A percentile compares a stretch with the other conserved stretches of the same genome.
Conservation (phyloP, 352 stramenopile genomes). For the Pythium rishiriense region DNA sequence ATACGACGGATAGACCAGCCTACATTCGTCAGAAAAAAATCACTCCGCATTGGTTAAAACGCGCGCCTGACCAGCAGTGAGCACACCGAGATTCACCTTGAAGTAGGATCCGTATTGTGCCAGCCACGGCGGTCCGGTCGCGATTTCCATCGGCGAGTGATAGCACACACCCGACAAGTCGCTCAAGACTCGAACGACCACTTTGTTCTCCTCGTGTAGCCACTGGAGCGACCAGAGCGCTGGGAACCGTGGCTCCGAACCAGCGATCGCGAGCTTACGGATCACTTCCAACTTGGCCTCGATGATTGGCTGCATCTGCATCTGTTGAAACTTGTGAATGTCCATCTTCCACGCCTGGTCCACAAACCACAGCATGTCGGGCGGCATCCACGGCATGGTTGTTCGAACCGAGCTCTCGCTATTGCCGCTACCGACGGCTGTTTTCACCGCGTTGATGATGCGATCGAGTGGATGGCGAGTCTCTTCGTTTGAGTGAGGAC, state of each 20-base stretch:
- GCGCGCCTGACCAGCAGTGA: no score
- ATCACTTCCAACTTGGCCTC: slow-evolving; percentile 7
- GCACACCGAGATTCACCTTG: slow-evolving; percentile 1
- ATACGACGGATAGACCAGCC: slow-evolving; percentile 4
- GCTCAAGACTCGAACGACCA: slow-evolving; percentile 9
- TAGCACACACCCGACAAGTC: slow-evolving; percentile 20
- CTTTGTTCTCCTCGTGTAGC: background rate
- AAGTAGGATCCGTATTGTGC: slow-evolving; percentile 5
- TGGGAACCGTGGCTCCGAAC: slow-evolving; percentile 8
- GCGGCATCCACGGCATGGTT: slow-evolving; percentile 17
- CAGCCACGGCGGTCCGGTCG: background rate
- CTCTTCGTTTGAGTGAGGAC: background rate
- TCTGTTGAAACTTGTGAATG: slow-evolving; percentile 5
- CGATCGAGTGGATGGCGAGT: background rate
- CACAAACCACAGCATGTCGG: slow-evolving; percentile 22
- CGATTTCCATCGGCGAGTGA: slow-evolving; percentile 22
- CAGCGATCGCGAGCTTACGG: background rate
- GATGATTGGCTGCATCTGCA: slow-evolving; percentile 16
- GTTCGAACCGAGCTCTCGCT: background rate
- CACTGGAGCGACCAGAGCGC: slow-evolving; percentile 18
- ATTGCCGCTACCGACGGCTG: background rate
- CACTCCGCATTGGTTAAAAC: no score
- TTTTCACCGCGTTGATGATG: background rate
- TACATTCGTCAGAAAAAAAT: no score
- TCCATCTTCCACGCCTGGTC: slow-evolving; percentile 13